Evolutionary conservation across 2,329 filamentous ascomycete genomes (phyloP).

Genomic region (Simplicillium aogashimaense): DNA sequence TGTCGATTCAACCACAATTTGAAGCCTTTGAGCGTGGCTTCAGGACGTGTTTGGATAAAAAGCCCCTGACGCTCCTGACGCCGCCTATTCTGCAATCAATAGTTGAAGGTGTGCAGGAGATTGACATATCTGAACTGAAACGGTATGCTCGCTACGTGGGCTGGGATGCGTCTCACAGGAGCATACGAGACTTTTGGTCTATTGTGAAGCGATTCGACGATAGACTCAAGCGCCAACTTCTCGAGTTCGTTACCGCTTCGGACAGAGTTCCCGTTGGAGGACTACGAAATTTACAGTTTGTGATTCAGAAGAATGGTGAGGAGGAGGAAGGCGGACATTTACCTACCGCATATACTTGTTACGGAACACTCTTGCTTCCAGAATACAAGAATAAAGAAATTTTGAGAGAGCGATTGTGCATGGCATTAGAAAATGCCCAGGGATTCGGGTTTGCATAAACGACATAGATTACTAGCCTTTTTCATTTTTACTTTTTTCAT

Average conservation of each 20-base stretch:
- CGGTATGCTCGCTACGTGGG: constrained; percentile 69
- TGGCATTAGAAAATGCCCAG: constrained; percentile 79
- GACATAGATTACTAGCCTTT: not conserved
- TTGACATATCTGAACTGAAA: constrained; percentile 67
- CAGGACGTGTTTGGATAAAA: constrained; percentile 59
- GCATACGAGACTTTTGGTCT: constrained; percentile 75
- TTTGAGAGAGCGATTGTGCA: constrained; percentile 63
- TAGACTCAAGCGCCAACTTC: constrained; percentile 61
- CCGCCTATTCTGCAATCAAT: constrained; percentile 63
- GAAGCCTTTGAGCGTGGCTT: constrained; percentile 77
- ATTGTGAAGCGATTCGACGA: constrained; percentile 61
- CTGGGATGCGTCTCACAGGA: constrained; percentile 59
- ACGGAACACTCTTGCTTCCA: constrained; percentile 77
- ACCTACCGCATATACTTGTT: constrained; percentile 88
- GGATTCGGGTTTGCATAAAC: constrained; percentile 77
- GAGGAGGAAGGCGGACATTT: constrained; percentile 48
- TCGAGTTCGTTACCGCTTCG: constrained; percentile 93
- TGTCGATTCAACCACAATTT: constrained; percentile 68
- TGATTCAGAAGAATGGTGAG: constrained; percentile 67
- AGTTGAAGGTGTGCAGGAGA: constrained; percentile 73
- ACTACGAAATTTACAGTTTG: constrained; percentile 71
- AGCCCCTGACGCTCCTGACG: constrained; percentile 63
- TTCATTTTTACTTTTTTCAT: not conserved
- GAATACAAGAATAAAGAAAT: constrained; percentile 66
- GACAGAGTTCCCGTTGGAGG: constrained; percentile 86